Percentiles rank a stretch among this genome's conserved stretches.
These are phyloP conservation scores for Heterobasidion parviporum DNA, from an alignment of 1,284 basidiomycete species.

Conservation along the genomic window DNA sequence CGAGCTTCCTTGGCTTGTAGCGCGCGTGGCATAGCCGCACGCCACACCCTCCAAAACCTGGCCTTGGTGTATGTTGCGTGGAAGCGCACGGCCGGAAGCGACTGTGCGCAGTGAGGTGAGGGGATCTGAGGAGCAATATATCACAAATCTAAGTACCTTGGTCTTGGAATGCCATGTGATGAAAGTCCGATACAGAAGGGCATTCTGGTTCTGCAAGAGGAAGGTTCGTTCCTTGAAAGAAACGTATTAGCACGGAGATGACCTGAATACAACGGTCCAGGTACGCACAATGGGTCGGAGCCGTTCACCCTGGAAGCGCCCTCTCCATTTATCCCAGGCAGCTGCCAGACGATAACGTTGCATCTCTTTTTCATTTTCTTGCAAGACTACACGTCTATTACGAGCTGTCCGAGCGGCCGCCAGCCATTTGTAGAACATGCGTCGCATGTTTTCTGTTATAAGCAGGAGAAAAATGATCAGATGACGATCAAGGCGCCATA, in stretches of 20 bases:
- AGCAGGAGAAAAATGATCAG: neutral
- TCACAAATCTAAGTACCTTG: slow-evolving; percentile 31
- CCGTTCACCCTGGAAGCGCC: slow-evolving; percentile 51
- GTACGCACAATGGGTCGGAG: slow-evolving; percentile 54
- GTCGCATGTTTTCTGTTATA: slow-evolving; percentile 50
- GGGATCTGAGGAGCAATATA: slow-evolving; percentile 2
- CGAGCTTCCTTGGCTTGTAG: slow-evolving; percentile 57
- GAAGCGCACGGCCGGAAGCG: slow-evolving; percentile 68
- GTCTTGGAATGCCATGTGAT: slow-evolving; percentile 67
- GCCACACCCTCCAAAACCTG: slow-evolving; percentile 59
- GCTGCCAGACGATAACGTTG: slow-evolving; percentile 37
- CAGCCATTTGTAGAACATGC: slow-evolving; percentile 67
- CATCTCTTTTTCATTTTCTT: slow-evolving; percentile 56
- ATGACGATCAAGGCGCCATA: too few relatives aligned
- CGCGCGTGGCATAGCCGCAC: slow-evolving; percentile 58
- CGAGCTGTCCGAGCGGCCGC: slow-evolving; percentile 45
- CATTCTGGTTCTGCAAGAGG: slow-evolving; percentile 46
- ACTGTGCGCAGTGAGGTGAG: slow-evolving; percentile 30
- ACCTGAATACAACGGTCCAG: neutral
- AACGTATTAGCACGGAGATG: slow-evolving; percentile 4
- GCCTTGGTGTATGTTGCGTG: slow-evolving; percentile 51
- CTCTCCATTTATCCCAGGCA: slow-evolving; percentile 73
- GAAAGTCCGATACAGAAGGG: slow-evolving; percentile 57
- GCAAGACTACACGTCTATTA: slow-evolving; percentile 47
- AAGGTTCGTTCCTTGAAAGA: slow-evolving; percentile 51